Conservation (phyloP, 805 yeast species). For the Wickerhamiella australiensis region DNA sequence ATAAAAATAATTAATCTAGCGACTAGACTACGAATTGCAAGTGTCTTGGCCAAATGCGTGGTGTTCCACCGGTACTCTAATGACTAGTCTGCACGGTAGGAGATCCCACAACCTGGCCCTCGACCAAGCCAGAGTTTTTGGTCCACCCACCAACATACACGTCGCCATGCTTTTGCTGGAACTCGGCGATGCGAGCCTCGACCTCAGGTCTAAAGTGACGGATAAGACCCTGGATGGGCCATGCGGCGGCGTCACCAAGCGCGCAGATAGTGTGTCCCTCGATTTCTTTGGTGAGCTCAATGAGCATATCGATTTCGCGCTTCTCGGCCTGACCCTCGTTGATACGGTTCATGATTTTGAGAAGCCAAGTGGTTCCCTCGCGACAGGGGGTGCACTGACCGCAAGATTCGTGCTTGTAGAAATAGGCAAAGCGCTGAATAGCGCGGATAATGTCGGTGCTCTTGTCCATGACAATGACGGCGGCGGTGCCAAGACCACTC, state of each 20-base stretch:
- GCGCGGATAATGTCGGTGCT: slow-evolving; percentile 75
- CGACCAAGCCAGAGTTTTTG: slow-evolving; percentile 41
- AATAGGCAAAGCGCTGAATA: slow-evolving; percentile 71
- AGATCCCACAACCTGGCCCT: slow-evolving; percentile 50
- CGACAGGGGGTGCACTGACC: slow-evolving; percentile 94
- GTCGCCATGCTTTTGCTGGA: slow-evolving; percentile 37
- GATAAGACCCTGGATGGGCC: slow-evolving; percentile 87
- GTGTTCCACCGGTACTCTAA: neutral
- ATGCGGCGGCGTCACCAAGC: slow-evolving; percentile 83
- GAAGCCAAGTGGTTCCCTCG: slow-evolving; percentile 82
- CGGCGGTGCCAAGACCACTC: slow-evolving; percentile 85
- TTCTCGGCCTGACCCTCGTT: slow-evolving; percentile 65
- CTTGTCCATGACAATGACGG: slow-evolving; percentile 84
- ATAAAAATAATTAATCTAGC: slow-evolving; percentile 1
- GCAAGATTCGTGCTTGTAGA: slow-evolving; percentile 86
- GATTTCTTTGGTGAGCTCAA: slow-evolving; percentile 72
- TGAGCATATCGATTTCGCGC: slow-evolving; percentile 72
- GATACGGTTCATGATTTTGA: slow-evolving; percentile 74
- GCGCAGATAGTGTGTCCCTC: slow-evolving; percentile 92
- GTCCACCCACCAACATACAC: slow-evolving; percentile 73
- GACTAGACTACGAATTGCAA: slow-evolving; percentile 1
- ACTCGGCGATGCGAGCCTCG: slow-evolving; percentile 61
- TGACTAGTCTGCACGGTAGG: slow-evolving; percentile 16
- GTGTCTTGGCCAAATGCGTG: too few species aligned
- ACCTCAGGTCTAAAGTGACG: slow-evolving; percentile 74